Conservation (phyloP, 1,139 yeast genomes). For the Zygoascus meyerae region DNA sequence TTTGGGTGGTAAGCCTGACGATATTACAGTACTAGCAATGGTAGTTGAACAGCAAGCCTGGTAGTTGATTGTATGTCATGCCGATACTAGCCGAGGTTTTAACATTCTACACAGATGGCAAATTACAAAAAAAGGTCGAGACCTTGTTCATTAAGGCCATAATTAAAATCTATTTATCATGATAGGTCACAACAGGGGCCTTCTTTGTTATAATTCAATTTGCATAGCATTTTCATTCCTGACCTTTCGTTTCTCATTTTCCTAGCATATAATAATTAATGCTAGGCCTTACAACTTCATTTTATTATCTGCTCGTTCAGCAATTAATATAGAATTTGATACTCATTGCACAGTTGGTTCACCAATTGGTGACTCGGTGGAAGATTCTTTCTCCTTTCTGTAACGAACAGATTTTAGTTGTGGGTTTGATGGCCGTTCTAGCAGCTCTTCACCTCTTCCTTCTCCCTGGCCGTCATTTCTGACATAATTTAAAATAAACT, state of each 20-base stretch:
- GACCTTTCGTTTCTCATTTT: no score
- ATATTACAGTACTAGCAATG: conserved; percentile 75
- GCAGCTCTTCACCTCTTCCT: neutral
- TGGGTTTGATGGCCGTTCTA: conserved; percentile 18
- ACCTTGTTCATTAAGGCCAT: neutral
- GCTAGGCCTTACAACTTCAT: no score
- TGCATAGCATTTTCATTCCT: no score
- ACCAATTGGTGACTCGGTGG: no score
- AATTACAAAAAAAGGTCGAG: no score
- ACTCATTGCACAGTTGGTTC: no score
- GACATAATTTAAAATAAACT: conserved; percentile 26
- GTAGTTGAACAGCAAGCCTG: conserved; percentile 24
- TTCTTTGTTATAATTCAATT: neutral
- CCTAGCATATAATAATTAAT: no score
- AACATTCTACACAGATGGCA: neutral
- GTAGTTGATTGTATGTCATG: neutral
- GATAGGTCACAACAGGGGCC: neutral
- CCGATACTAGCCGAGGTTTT: neutral
- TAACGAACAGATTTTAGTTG: conserved; percentile 17
- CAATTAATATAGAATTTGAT: no score
- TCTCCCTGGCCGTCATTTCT: neutral
- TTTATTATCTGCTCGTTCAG: no score
- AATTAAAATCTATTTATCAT: neutral
- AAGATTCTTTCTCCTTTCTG: conserved; percentile 3
- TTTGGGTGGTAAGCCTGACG: conserved; percentile 93